These are phyloP conservation scores for Pestalotiopsis sp. DNA, from an alignment of 2,329 filamentous ascomycete genomes.

Conservation along the genomic window DNA sequence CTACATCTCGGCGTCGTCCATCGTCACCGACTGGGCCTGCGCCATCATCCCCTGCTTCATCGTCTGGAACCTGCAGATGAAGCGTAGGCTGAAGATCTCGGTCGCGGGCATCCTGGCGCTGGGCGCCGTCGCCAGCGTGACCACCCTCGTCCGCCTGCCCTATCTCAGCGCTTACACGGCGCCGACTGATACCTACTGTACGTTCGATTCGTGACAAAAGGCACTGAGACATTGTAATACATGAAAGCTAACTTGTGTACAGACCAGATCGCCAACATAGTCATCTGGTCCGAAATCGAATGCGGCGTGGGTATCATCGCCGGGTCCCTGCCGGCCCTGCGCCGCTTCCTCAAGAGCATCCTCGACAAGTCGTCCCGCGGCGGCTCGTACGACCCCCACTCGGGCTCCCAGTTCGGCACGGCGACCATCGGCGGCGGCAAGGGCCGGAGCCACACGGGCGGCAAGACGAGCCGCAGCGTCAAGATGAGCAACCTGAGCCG, in stretches of 20 bases:
- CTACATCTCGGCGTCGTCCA: slow-evolving; percentile 11
- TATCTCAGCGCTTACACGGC: slow-evolving; percentile 5
- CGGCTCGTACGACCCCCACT: background rate
- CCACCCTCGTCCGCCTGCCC: slow-evolving; percentile 9
- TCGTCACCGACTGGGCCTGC: slow-evolving; percentile 15
- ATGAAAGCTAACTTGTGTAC: background rate
- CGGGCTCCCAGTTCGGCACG: background rate
- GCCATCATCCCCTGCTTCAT: slow-evolving; percentile 12
- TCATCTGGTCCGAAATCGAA: slow-evolving; percentile 30
- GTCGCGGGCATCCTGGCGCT: slow-evolving; percentile 19
- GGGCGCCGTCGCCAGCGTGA: slow-evolving; percentile 14
- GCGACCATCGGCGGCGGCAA: slow-evolving; percentile 3
- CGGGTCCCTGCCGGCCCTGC: slow-evolving; percentile 28
- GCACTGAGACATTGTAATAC: too few relatives aligned
- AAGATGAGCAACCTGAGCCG: background rate
- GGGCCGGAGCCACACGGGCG: background rate
- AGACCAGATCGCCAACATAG: slow-evolving; percentile 19
- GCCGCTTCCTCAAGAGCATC: slow-evolving; percentile 24
- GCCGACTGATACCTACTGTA: background rate
- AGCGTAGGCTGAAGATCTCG: slow-evolving; percentile 3
- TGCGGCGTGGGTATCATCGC: slow-evolving; percentile 31
- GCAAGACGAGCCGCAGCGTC: background rate
- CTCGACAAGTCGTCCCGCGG: slow-evolving; percentile 1
- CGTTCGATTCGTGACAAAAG: too few relatives aligned
- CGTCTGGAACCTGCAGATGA: slow-evolving; percentile 13